Evolutionary conservation across 2,329 filamentous ascomycete species (phyloP).

Genomic region (Colletotrichum caudatum): DNA sequence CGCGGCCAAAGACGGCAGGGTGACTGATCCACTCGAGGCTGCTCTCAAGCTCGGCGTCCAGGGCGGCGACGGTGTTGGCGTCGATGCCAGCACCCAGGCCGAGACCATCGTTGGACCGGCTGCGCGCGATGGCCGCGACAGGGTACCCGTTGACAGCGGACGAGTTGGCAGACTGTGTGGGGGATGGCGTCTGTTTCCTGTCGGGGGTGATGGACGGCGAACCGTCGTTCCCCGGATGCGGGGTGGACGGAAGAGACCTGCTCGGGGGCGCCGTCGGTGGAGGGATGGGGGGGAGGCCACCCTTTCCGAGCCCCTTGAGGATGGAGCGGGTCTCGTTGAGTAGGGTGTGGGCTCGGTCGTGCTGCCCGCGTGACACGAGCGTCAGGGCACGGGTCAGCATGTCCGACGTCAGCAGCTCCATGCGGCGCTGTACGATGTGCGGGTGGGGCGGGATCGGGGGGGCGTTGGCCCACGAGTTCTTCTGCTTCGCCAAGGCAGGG

Average conservation of each 20-base stretch:
- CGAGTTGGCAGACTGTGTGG: conserved; percentile 60
- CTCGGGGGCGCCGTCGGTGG: conserved; percentile 59
- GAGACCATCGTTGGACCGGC: conserved; percentile 69
- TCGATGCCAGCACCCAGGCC: conserved; percentile 83
- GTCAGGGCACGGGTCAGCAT: conserved; percentile 96
- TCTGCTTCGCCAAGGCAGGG: conserved; percentile 72
- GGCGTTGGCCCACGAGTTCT: conserved; percentile 73
- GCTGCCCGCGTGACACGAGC: conserved; percentile 89
- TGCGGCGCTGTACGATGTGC: conserved; percentile 92
- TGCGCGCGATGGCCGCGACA: conserved; percentile 57
- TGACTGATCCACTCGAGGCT: conserved; percentile 98
- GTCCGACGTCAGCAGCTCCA: conserved; percentile 97
- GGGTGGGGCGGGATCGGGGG: conserved; percentile 96
- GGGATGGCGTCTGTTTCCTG: conserved; percentile 55
- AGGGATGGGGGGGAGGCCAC: conserved; percentile 89
- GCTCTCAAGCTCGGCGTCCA: conserved; percentile 91
- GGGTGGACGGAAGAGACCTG: conserved; percentile 56
- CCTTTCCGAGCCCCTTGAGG: conserved; percentile 94
- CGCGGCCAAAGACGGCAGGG: conserved; percentile 91
- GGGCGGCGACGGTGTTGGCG: conserved; percentile 80
- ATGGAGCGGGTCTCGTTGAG: conserved; percentile 95
- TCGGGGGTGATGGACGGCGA: conserved; percentile 57
- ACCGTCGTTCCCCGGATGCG: conserved; percentile 60
- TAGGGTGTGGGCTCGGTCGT: conserved; percentile 92
- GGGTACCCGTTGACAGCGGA: conserved; percentile 64